Evolutionary conservation across 2,329 filamentous ascomycete species (phyloP).

Genomic region (Penicillium sp.): DNA sequence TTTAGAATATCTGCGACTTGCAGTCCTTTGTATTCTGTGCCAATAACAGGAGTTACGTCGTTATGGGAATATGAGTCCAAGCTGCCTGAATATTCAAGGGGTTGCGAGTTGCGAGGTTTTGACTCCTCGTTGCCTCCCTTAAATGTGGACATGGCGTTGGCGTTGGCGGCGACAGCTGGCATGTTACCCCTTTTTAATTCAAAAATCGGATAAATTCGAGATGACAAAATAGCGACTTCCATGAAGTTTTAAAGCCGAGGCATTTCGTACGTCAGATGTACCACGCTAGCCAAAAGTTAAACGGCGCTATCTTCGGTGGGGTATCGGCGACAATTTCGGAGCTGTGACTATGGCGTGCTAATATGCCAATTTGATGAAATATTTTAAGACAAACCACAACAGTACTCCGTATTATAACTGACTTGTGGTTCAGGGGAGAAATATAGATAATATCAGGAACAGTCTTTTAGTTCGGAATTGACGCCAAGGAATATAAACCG

Average conservation of each 20-base stretch:
- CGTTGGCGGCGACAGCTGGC: neutral
- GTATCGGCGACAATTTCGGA: neutral
- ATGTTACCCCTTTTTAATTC: neutral
- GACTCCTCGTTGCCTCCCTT: neutral
- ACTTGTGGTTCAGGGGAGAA: too few relatives aligned
- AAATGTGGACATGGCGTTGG: neutral
- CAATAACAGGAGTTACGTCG: neutral
- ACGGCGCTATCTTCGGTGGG: neutral
- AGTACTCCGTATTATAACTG: neutral
- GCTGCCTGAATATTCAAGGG: neutral
- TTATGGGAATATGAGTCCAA: neutral
- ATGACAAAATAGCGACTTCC: neutral
- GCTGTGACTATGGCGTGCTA: neutral
- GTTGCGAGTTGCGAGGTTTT: neutral
- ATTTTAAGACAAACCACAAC: neutral
- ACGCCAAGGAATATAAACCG: neutral
- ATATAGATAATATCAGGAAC: neutral
- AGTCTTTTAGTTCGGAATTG: neutral
- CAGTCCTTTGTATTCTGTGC: neutral
- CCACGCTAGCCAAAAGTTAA: neutral
- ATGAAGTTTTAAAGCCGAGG: neutral
- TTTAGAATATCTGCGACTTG: neutral
- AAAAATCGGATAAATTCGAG: neutral
- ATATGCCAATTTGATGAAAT: neutral
- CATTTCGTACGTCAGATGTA: neutral